These are phyloP conservation scores for Leishmania major DNA, from an alignment of 208 protist species.

Conservation along the genomic window DNA sequence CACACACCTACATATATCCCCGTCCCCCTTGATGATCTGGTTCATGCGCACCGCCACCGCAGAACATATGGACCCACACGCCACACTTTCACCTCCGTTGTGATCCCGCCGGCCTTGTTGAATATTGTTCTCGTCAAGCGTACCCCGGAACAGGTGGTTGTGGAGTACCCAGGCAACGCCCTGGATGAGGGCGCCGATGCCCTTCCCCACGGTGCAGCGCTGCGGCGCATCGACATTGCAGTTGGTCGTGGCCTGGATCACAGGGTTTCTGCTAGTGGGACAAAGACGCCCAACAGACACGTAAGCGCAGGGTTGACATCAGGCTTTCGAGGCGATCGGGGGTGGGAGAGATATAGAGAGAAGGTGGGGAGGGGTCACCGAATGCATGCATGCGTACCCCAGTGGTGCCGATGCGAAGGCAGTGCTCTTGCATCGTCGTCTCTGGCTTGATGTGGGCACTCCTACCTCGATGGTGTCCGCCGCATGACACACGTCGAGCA, in stretches of 20 bases:
- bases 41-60: too few relatives aligned
- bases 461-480: neutral
- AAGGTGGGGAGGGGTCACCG: neutral
- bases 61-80: neutral
- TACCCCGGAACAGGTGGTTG: conserved; percentile 30
- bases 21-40: neutral
- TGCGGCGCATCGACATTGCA: conserved; percentile 47
- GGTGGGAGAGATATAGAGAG: neutral
- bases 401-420: neutral
- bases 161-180: conserved; percentile 9
- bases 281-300: neutral
- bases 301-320: neutral
- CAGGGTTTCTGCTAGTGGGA: neutral
- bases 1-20: neutral
- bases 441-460: neutral
- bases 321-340: neutral
- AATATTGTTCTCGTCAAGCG: conserved; percentile 53
- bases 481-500: neutral
- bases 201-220: conserved; percentile 26
- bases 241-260: neutral
- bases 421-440: neutral
- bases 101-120: conserved; percentile 10
- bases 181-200: conserved; percentile 21
- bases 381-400: neutral
- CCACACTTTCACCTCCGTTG: neutral